Base-by-base conservation (phyloP, 2,329 filamentous ascomycete genomes). In the Arthrobotrys pseudoclavata region DNA sequence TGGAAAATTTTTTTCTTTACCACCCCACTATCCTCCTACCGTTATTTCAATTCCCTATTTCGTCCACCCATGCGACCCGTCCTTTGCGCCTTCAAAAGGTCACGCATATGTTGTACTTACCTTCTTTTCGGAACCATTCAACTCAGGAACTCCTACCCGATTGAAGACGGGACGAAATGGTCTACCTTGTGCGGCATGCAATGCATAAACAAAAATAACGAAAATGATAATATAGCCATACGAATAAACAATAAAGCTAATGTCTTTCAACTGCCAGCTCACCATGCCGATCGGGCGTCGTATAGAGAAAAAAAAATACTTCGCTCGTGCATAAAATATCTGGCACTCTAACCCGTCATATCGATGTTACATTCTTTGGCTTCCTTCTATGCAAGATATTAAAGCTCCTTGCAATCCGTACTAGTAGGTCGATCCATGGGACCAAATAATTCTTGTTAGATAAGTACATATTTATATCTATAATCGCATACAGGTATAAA, bases 401-500 rank as follows among this genome's bases (percentile, higher is more conserved):
- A 20, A 24, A 70, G 31, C 31, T 26, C 20, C 10, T 20, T 31
- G 4, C 29, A n/a, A 20, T 37, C 57, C 3, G n/a, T 24, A 47
- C 15, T 1, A 48, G 68, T 45, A 71, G 48, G 47, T 71, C 68
- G 57, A 71, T 64, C 68, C n/a, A n/a, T n/a, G n/a, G n/a, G n/a
- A n/a, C n/a, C 66, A 61, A 57, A 18, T n/a, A 24, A 26, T 62
- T 47, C 22, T n/a, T 45, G 0, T 1, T 22, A 29, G 2, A 13
- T 26, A 62, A 13, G 3, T 29, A 15, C 12, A 15, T 31, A 5
- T 48, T 34, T 37, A 48, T 12, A 24, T 3, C 42, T 47, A 29
- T 26, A 4, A n/a, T 18, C 24, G 12, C n/a, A 31, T 31, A 22
- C 4, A 60, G 42, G 12, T 31, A 10, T 20, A 53, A 53, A 29